Evolutionary conservation across 306 rosid species (phyloP).

Genomic region (Astragalus membranaceus): DNA sequence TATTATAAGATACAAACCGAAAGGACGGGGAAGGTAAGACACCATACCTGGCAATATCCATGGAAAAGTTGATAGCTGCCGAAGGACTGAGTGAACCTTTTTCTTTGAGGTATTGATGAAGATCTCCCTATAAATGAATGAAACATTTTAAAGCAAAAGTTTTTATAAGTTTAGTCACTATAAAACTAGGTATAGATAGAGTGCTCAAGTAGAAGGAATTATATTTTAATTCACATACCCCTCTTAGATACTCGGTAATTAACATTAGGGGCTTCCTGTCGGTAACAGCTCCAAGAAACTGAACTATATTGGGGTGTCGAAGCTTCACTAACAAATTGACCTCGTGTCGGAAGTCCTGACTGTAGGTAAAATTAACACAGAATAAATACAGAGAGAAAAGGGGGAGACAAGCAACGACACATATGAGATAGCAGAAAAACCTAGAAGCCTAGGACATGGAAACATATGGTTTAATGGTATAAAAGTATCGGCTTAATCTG

Average conservation of each 20-base stretch:
- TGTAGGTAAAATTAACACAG: conserved; percentile 26
- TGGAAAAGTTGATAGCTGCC: conserved; percentile 69
- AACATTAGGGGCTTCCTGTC: conserved; percentile 94
- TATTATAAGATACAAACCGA: neutral
- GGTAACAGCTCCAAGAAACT: conserved; percentile 99
- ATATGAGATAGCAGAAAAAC: neutral
- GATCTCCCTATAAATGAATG: conserved; percentile 72
- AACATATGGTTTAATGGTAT: neutral
- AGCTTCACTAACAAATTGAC: conserved; percentile 95
- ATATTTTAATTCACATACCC: conserved; percentile 50
- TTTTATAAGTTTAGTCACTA: neutral
- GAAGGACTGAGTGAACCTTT: conserved; percentile 74
- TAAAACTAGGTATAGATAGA: conserved; percentile 1
- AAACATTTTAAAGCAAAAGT: conserved; percentile 19
- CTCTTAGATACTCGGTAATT: conserved; percentile 89
- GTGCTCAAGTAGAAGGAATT: conserved; percentile 9
- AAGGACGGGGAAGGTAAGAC: neutral
- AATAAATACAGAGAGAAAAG: neutral
- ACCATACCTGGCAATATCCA: conserved; percentile 84
- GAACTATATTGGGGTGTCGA: conserved; percentile 97
- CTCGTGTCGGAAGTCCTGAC: conserved; percentile 97
- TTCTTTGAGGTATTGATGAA: conserved; percentile 91
- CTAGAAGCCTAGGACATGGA: neutral
- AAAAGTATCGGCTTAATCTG: neutral
- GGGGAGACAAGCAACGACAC: neutral